A percentile compares a stretch with the other conserved stretches of the same genome.
Evolutionary conservation across 2,329 filamentous ascomycete species (phyloP).

Genomic region (Cordyceps farinosa): DNA sequence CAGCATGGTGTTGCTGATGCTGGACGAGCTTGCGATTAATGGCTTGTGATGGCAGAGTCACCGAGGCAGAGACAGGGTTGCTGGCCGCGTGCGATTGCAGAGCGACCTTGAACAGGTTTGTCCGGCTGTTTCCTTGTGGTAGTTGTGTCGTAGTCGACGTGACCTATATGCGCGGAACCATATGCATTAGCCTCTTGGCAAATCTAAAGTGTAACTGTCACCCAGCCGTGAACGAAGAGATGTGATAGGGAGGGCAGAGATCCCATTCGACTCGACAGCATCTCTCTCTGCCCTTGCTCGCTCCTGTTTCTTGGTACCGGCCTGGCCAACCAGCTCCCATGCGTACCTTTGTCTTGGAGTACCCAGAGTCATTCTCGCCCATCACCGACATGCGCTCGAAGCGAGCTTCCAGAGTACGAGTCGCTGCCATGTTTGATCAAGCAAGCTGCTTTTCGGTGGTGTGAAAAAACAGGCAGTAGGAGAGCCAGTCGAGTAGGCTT

Average conservation of each 20-base stretch:
- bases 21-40: constrained; percentile 47
- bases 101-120: constrained; percentile 82
- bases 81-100: constrained; percentile 67
- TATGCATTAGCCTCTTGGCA: constrained; percentile 9
- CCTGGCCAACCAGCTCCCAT: background rate
- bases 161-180: constrained; percentile 22
- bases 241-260: background rate
- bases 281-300: background rate
- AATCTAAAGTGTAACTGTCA: background rate
- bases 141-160: constrained; percentile 38
- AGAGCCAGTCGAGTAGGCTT: background rate
- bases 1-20: constrained; percentile 38
- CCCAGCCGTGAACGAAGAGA: background rate
- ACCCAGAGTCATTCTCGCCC: constrained; percentile 74
- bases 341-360: constrained; percentile 74
- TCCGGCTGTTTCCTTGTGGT: constrained; percentile 56
- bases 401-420: constrained; percentile 75
- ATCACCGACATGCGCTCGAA: constrained; percentile 88
- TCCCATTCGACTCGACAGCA: background rate
- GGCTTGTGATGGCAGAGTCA: constrained; percentile 65
- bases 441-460: background rate
- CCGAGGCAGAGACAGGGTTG: constrained; percentile 60
- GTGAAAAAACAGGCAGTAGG: background rate
- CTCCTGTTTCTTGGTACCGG: background rate
- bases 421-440: constrained; percentile 44